These are phyloP conservation scores for Dryas drummondii DNA, from an alignment of 306 rosid species.

Conservation along the genomic window DNA sequence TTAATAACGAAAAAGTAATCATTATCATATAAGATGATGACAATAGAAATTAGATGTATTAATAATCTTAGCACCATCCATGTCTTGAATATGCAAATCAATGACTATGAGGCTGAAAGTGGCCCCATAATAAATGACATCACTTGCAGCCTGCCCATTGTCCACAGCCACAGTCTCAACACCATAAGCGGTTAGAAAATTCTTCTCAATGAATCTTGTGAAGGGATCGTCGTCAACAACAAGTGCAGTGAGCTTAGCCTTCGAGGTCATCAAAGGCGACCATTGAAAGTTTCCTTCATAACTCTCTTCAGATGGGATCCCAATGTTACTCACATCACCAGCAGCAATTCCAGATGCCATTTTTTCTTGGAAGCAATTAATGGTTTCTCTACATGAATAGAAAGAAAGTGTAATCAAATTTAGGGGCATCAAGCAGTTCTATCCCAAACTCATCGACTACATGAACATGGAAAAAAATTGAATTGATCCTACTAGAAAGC, in stretches of 20 bases:
- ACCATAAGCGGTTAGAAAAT: background rate
- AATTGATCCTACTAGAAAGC: background rate
- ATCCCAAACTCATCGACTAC: too few relatives aligned
- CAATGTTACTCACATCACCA: background rate
- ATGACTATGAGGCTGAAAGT: constrained; percentile 21
- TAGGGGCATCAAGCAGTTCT: background rate
- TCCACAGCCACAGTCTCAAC: constrained; percentile 17
- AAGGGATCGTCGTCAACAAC: constrained; percentile 19
- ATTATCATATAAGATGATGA: too few relatives aligned
- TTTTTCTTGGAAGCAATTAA: background rate
- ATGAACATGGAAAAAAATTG: background rate
- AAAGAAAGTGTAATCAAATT: background rate
- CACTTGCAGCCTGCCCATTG: constrained; percentile 20
- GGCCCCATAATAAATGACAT: constrained; percentile 14
- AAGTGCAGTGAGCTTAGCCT: constrained; percentile 19
- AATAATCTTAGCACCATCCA: constrained; percentile 15
- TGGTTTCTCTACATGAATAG: background rate
- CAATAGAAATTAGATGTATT: background rate
- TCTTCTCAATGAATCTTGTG: background rate
- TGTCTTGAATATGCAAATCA: constrained; percentile 4
- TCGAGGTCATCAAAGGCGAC: constrained; percentile 8
- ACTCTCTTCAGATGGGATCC: too few relatives aligned
- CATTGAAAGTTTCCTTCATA: too few relatives aligned
- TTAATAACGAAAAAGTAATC: too few relatives aligned
- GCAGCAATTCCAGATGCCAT: background rate